Conservation (phyloP, 257 asterid species). For the Solanum stenotomum region DNA sequence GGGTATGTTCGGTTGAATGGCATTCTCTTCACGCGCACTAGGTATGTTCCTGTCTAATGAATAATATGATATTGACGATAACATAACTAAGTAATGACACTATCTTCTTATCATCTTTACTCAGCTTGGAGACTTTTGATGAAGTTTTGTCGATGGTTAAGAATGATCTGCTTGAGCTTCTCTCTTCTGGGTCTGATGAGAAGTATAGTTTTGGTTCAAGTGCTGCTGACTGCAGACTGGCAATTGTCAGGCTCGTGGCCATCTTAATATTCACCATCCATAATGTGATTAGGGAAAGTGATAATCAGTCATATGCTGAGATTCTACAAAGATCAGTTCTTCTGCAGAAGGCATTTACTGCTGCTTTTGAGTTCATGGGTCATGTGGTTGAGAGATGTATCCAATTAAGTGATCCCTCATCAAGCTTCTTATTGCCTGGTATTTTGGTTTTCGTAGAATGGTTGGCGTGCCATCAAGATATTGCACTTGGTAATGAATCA, state of each 20-base stretch:
- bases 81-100: neutral
- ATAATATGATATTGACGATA: neutral
- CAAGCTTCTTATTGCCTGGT: slow-evolving; percentile 81
- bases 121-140: slow-evolving; percentile 81
- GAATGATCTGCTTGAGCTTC: slow-evolving; percentile 60
- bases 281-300: slow-evolving; percentile 69
- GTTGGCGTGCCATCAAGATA: slow-evolving; percentile 81
- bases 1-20: slow-evolving; percentile 82
- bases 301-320: slow-evolving; percentile 82
- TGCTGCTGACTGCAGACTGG: slow-evolving; percentile 60
- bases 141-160: slow-evolving; percentile 67
- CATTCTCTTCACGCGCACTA: slow-evolving; percentile 82
- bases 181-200: slow-evolving; percentile 64
- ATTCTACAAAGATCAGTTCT: slow-evolving; percentile 87
- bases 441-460: slow-evolving; percentile 85
- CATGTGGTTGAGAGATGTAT: slow-evolving; percentile 64
- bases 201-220: slow-evolving; percentile 59
- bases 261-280: slow-evolving; percentile 76
- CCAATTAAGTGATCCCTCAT: slow-evolving; percentile 68
- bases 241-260: slow-evolving; percentile 67
- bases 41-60: slow-evolving; percentile 35
- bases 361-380: slow-evolving; percentile 79
- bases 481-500: slow-evolving; percentile 58
- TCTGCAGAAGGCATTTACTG: slow-evolving; percentile 75
- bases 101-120: slow-evolving; percentile 10